These are phyloP conservation scores for Verticillium zaregamsianum DNA, from an alignment of 2,329 filamentous ascomycete genomes.

Conservation along the genomic window DNA sequence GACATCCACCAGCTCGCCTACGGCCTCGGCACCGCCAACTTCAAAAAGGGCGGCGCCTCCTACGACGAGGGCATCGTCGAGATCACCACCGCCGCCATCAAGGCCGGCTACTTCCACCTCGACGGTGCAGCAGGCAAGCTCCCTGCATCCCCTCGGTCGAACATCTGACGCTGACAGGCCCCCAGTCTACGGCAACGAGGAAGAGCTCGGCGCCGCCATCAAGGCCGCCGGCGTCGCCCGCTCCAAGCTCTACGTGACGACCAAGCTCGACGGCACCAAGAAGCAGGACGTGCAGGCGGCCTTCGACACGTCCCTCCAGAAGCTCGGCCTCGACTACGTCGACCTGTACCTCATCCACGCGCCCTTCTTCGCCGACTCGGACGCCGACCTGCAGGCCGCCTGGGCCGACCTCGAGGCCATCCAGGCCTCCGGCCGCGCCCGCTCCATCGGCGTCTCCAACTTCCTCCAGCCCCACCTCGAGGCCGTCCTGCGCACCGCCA, in stretches of 20 bases:
- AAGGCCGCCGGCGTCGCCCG: conserved; percentile 61
- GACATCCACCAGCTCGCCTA: conserved; percentile 55
- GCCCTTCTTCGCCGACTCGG: conserved; percentile 46
- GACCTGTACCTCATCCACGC: conserved; percentile 66
- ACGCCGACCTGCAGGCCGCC: conserved; percentile 48
- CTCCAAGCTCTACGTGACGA: conserved; percentile 64
- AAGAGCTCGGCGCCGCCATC: conserved; percentile 69
- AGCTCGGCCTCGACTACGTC: conserved; percentile 65
- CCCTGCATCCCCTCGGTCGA: neutral
- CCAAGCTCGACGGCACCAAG: conserved; percentile 45
- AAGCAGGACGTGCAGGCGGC: conserved; percentile 41
- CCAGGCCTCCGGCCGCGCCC: conserved; percentile 60
- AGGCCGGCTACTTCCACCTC: conserved; percentile 66
- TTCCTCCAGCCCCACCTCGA: conserved; percentile 57
- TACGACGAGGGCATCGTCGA: conserved; percentile 51
- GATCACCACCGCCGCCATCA: conserved; percentile 57
- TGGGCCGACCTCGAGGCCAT: conserved; percentile 64
- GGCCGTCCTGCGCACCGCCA: conserved; percentile 52
- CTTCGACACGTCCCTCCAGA: conserved; percentile 56
- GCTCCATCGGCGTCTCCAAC: conserved; percentile 75
- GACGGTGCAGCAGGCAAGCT: conserved; percentile 66
- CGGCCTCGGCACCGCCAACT: conserved; percentile 66
- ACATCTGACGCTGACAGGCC: conserved; percentile 4
- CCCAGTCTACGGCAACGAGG: conserved; percentile 60
- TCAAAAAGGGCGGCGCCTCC: conserved; percentile 47